Conservation (phyloP, 179 eudicot genomes). For the Beta lomatogona region DNA sequence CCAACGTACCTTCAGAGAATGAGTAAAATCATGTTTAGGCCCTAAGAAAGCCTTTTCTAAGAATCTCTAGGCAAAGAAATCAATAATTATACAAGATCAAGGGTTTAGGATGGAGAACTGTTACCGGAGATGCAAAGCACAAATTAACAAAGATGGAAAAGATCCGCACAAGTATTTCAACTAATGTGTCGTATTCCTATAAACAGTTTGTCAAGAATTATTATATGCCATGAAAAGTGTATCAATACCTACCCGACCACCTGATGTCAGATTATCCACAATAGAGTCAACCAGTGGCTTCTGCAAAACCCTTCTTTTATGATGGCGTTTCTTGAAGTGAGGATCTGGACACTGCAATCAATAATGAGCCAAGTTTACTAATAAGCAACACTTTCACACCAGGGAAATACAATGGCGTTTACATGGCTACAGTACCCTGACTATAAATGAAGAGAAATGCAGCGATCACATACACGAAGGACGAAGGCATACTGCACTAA, state of each 20-base stretch:
- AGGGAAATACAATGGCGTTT: background rate
- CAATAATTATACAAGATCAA: too few species aligned
- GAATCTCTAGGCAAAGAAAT: too few species aligned
- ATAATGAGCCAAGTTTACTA: background rate
- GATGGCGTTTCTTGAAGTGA: constrained; percentile 83
- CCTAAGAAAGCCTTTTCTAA: too few species aligned
- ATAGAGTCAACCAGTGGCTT: constrained; percentile 80
- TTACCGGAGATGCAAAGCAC: too few species aligned
- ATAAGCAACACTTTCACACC: constrained; percentile 7
- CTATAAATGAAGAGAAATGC: background rate
- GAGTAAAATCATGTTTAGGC: too few species aligned
- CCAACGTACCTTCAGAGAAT: too few species aligned
- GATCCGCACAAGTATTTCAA: too few species aligned
- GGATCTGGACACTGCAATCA: constrained; percentile 94
- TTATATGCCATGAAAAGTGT: too few species aligned
- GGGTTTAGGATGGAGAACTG: too few species aligned
- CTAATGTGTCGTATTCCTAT: too few species aligned
- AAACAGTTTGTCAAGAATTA: too few species aligned
- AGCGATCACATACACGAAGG: constrained; percentile 2
- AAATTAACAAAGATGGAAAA: too few species aligned
- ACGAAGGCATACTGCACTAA: constrained; percentile 11
- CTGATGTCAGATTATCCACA: constrained; percentile 47
- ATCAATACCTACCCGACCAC: constrained; percentile 67
- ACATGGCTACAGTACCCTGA: background rate
- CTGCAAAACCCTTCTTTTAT: constrained; percentile 92